Percentiles rank a stretch among this genome's conserved stretches.
Conservation (phyloP, 805 yeast genomes). For the Sugiyamaella boreocaroliniensis region DNA sequence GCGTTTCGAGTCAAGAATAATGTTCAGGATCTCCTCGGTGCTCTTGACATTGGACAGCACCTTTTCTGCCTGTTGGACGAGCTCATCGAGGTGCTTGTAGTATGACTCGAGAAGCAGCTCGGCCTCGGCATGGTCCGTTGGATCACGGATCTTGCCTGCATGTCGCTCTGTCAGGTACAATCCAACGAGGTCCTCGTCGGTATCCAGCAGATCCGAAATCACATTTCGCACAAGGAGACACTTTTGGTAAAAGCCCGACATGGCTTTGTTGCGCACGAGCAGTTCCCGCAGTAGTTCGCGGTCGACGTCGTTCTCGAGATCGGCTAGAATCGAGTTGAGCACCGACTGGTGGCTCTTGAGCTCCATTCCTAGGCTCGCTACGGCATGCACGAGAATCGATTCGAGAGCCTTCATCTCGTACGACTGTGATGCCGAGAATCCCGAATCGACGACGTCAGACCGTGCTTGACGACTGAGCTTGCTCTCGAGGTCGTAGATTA, state of each 20-base stretch:
- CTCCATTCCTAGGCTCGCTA: constrained; percentile 73
- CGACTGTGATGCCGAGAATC: constrained; percentile 38
- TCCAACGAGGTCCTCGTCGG: constrained; percentile 74
- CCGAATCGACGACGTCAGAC: constrained; percentile 39
- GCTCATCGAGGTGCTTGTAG: constrained; percentile 86
- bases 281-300: constrained; percentile 67
- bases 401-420: constrained; percentile 84
- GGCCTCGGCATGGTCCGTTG: constrained; percentile 49
- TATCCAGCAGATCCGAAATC: constrained; percentile 75
- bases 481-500: constrained; percentile 78
- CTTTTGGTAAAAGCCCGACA: constrained; percentile 70
- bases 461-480: constrained; percentile 42
- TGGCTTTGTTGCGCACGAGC: constrained; percentile 62
- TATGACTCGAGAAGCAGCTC: constrained; percentile 86
- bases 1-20: constrained; percentile 84
- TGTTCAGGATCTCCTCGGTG: constrained; percentile 88
- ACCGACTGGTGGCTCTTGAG: constrained; percentile 48
- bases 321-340: constrained; percentile 59
- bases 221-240: constrained; percentile 70
- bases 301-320: constrained; percentile 73
- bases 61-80: constrained; percentile 84
- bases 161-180: constrained; percentile 60
- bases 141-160: constrained; percentile 37
- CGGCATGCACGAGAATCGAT: constrained; percentile 71
- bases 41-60: constrained; percentile 76